Base-by-base conservation (phyloP, 345 rosid genomes). In the Murraya paniculata region DNA sequence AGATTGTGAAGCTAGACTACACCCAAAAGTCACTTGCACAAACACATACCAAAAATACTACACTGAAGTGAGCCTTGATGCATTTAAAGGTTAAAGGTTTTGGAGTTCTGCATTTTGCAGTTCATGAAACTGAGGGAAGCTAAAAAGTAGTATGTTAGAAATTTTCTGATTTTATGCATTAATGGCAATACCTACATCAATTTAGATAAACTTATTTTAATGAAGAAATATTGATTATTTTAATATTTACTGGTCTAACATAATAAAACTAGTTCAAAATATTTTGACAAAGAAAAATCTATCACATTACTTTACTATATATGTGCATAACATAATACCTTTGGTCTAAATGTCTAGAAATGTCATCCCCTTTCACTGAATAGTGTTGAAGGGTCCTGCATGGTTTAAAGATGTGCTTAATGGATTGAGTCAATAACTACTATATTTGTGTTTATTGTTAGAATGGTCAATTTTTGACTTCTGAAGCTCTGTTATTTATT, bases 391-490 rank as follows among this genome's bases (percentile, higher is more conserved):
- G 59, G 10, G 55, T 31, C 38, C 39, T 59, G 31, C 41, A 30
- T 1, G 10, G 56, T 30, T 77, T 69, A 27, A 50, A 61, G 59
- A 13, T 18, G 48, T 57, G 55, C 13, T 4, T 50, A 0, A 36
- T 64, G 28, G 33, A 22, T 75, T 55, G 57, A 68, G 0, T 9
- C 53, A 7, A 38, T 67, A 7, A 14, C 56, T 6, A 14, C 7
- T 16, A 27, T 7, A 22, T 18, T 68, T 27, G 38, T 45, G 41
- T 57, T 60, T 10, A 39, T 60, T 45, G 67, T 41, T 28, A 28
- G 28, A 61, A 74, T 27, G 21, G 38, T 61, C 77, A 18, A 41
- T 75, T 75, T 60, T 61, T 33, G 3, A 77, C 22, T 68, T 71
- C 38, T 45, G 19, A 60, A 66, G 75, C 27, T 22, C 38, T 36